These are phyloP conservation scores for Exsudoporus floridanus DNA, from an alignment of 1,284 basidiomycete species.

Conservation along the genomic window DNA sequence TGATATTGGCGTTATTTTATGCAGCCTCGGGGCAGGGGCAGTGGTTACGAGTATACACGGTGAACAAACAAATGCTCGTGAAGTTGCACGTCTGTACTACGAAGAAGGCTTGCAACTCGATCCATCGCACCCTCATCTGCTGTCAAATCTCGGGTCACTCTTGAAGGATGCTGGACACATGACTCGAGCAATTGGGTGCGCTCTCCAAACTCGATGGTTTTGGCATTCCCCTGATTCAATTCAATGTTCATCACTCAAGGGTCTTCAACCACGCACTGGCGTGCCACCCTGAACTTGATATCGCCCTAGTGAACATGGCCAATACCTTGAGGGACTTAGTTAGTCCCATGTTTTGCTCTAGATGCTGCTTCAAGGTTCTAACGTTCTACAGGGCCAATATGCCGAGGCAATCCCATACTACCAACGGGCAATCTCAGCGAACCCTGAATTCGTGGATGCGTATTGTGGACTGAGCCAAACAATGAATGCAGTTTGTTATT, in stretches of 20 bases:
- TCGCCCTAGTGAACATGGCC: conserved; percentile 62
- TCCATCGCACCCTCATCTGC: conserved; percentile 54
- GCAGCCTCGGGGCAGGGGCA: conserved; percentile 41
- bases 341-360: conserved; percentile 7
- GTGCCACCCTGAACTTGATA: conserved; percentile 56
- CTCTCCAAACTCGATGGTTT: not conserved
- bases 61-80: conserved; percentile 28
- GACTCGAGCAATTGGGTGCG: conserved; percentile 50
- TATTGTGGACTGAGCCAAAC: conserved; percentile 56
- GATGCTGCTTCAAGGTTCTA: not conserved
- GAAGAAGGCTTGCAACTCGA: conserved; percentile 55
- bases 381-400: conserved; percentile 41
- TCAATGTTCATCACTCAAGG: conserved; percentile 4
- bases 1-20: conserved; percentile 60
- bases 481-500: conserved; percentile 55
- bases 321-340: conserved; percentile 57
- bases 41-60: conserved; percentile 18
- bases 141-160: conserved; percentile 61
- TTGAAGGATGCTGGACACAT: conserved; percentile 58
- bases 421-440: conserved; percentile 50
- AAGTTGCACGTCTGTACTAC: conserved; percentile 57
- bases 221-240: conserved; percentile 6
- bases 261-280: conserved; percentile 44
- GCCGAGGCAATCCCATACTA: conserved; percentile 58
- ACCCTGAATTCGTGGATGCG: conserved; percentile 57